phyloP scores from a whole-genome alignment of 805 yeast genomes.

The Candida maltosa region DNA sequence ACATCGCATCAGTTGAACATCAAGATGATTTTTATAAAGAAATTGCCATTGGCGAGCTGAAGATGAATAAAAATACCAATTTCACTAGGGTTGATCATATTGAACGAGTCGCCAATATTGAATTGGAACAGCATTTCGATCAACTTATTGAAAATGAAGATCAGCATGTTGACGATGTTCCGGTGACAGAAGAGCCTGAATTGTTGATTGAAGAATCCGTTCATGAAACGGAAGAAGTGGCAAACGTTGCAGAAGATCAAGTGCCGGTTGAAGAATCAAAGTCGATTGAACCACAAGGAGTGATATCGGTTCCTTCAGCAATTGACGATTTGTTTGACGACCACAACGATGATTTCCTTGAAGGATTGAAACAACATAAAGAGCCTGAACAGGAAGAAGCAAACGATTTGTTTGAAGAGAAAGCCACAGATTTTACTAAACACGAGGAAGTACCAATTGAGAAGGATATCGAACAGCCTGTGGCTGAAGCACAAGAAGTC shows the following conservation, averaged over 20 bases:
- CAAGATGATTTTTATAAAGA: neutral
- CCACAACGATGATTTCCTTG: neutral
- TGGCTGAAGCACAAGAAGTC: too few species aligned
- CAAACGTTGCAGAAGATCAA: too few species aligned
- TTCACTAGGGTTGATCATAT: neutral
- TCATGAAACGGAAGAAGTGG: too few species aligned
- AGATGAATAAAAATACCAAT: neutral
- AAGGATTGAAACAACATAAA: neutral
- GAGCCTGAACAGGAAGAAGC: neutral
- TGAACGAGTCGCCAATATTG: neutral
- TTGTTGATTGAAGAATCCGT: too few species aligned
- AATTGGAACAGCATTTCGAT: neutral
- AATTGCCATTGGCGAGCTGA: neutral
- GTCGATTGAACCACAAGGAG: too few species aligned
- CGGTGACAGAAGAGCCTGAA: neutral
- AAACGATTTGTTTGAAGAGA: neutral
- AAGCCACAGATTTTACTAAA: neutral
- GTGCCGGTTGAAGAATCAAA: too few species aligned
- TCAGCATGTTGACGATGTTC: neutral
- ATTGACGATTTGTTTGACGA: too few species aligned
- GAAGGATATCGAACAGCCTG: neutral
- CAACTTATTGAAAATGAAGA: neutral
- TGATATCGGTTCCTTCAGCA: too few species aligned
- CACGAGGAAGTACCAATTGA: neutral
- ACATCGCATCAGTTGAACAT: neutral